These are phyloP conservation scores for Solanum verrucosum DNA, from an alignment of 257 asterid species.

Conservation along the genomic window DNA sequence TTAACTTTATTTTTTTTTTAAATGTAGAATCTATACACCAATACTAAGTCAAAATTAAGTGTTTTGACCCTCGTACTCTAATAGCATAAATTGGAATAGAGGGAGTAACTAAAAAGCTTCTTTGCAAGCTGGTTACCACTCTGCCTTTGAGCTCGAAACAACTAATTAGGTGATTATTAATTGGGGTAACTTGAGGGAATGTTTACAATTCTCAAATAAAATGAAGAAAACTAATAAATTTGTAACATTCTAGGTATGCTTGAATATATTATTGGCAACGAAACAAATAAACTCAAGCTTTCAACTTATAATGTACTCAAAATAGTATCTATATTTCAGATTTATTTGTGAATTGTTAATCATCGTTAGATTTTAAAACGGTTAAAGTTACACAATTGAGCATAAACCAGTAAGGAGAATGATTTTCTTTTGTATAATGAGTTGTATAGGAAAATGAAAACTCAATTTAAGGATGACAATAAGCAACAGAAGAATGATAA, in stretches of 20 bases:
- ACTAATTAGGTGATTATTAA: not conserved
- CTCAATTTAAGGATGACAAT: not conserved
- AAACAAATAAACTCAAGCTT: not conserved
- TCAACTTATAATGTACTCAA: not conserved
- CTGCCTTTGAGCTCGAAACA: not conserved
- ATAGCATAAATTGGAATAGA: not conserved
- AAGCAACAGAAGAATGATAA: not conserved
- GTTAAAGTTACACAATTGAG: not conserved
- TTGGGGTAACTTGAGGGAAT: not conserved
- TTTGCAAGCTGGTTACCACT: not conserved
- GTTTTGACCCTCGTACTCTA: not conserved
- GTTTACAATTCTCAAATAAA: not conserved
- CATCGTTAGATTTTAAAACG: not conserved
- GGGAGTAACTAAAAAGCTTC: not conserved
- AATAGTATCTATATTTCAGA: not conserved
- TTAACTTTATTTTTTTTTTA: not conserved
- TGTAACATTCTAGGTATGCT: not conserved
- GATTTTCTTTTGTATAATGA: not conserved
- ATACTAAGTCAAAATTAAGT: not conserved
- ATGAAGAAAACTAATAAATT: not conserved
- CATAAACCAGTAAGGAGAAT: not conserved
- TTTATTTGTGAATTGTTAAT: not conserved
- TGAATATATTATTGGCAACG: not conserved
- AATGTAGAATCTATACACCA: not conserved
- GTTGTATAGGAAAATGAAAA: not conserved